Base-by-base conservation (phyloP, 1,284 basidiomycete species). In the Earliella scabrosa region DNA sequence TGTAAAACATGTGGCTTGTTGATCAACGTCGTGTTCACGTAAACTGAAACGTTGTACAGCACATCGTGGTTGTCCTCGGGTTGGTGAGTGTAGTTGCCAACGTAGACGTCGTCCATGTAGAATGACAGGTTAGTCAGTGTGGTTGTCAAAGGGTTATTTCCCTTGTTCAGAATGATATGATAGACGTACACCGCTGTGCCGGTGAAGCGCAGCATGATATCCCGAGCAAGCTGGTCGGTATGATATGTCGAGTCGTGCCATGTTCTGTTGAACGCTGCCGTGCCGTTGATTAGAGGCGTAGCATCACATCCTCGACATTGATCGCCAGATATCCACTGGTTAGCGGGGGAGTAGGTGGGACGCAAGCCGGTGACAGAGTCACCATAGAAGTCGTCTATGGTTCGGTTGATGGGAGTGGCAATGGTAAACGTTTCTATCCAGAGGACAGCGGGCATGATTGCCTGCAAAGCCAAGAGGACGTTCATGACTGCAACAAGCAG, bases 141-240 rank as follows among this genome's bases (percentile, higher is more conserved):
- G 7, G 32, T 45, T 11, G 2, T 31, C 21, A 5, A 4, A 24
- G 39, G 39, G 20, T 11, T 4, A 18, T n/a, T 10, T 20, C 26
- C 35, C 29, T n/a, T 11, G 54, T 59, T 54, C 4, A 45, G 43
- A 18, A 61, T 43, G 21, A 56, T 45, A 34, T 54, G 43, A 49
- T 39, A 59, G 23, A 61, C 60, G 40, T 61, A 61, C 6, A 61
- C 60, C 2, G 60, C 56, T 3, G 34, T 43, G 4, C 59, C 59
- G 0, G 23, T 36, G 50, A 61, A 61, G 6, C 21, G 20, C 0
- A 41, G 32, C 11, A 44, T 20, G 27, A 61, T 52, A 6, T 9
- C 31, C 6, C 24, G 36, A 2, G 46, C 20, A 2, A 13, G 32
- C 14, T 35, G 24, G 23, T 41, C 45, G 35, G 49, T 27, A 34